Conservation (phyloP, 345 rosid species). For the Trapa bicornis region DNA sequence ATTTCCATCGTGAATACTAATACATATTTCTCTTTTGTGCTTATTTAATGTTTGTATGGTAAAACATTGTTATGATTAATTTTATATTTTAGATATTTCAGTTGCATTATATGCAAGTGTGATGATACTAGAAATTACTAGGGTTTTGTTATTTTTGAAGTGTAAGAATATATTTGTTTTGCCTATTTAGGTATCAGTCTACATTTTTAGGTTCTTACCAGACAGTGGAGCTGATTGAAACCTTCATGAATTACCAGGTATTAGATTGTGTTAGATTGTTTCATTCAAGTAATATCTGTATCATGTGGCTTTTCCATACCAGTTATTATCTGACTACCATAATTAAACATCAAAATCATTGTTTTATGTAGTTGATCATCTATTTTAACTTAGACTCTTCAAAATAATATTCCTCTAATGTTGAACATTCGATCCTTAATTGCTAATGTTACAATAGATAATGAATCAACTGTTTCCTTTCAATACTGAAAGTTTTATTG, state of each 20-base stretch:
- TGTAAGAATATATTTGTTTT: background rate
- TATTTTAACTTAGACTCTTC: no score
- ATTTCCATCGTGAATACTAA: no score
- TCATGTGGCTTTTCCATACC: background rate
- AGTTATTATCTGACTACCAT: background rate
- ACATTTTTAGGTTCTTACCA: conserved; percentile 85
- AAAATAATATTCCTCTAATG: no score
- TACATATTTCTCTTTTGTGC: no score
- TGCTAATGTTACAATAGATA: no score
- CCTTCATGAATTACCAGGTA: conserved; percentile 99
- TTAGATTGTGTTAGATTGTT: background rate
- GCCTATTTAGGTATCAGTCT: conserved; percentile 72
- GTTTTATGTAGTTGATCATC: no score
- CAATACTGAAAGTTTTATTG: no score
- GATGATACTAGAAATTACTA: no score
- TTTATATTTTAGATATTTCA: background rate
- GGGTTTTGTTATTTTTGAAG: background rate
- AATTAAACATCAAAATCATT: no score
- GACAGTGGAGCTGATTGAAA: conserved; percentile 88
- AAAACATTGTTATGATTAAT: background rate
- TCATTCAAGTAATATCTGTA: background rate
- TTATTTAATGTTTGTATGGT: no score
- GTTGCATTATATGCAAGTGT: background rate
- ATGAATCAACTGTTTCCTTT: no score
- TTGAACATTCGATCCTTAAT: no score